Conservation (phyloP, 1,284 basidiomycete species). For the Cryptococcus sp. region DNA sequence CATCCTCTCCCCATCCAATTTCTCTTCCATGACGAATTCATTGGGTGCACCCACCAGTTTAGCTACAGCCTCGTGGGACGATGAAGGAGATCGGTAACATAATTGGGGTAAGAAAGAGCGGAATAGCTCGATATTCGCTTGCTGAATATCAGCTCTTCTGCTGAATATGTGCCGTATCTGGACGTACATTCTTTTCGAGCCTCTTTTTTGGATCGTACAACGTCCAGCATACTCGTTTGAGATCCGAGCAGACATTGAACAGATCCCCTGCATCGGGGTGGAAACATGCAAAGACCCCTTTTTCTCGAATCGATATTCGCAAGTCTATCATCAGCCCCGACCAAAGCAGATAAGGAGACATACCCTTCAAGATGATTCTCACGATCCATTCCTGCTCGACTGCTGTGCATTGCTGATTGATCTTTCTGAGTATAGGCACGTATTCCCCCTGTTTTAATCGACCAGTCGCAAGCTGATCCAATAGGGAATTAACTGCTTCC, state of each 20-base stretch:
- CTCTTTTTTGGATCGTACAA: conserved; percentile 46
- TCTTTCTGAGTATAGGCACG: conserved; percentile 64
- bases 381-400: conserved; percentile 88
- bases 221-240: conserved; percentile 76
- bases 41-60: conserved; percentile 66
- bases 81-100: conserved; percentile 71
- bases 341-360: neutral
- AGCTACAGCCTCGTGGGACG: conserved; percentile 72
- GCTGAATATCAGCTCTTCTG: conserved; percentile 49
- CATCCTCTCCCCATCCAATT: conserved; percentile 90
- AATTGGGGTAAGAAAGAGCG: conserved; percentile 86
- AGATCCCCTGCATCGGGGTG: conserved; percentile 86
- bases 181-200: conserved; percentile 53
- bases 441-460: conserved; percentile 55
- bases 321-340: conserved; percentile 37
- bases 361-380: conserved; percentile 81
- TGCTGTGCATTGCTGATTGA: conserved; percentile 72
- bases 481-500: conserved; percentile 69
- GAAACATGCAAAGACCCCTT: conserved; percentile 77
- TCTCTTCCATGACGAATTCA: conserved; percentile 86
- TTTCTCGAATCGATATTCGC: conserved; percentile 57
- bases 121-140: conserved; percentile 74
- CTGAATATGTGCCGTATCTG: neutral
- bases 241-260: conserved; percentile 90
- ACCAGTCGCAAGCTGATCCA: conserved; percentile 61